Evolutionary conservation across 2,329 filamentous ascomycete genomes (phyloP), one percentile per base, ranked within the genome.

Genomic region (Sclerotinia borealis): DNA sequence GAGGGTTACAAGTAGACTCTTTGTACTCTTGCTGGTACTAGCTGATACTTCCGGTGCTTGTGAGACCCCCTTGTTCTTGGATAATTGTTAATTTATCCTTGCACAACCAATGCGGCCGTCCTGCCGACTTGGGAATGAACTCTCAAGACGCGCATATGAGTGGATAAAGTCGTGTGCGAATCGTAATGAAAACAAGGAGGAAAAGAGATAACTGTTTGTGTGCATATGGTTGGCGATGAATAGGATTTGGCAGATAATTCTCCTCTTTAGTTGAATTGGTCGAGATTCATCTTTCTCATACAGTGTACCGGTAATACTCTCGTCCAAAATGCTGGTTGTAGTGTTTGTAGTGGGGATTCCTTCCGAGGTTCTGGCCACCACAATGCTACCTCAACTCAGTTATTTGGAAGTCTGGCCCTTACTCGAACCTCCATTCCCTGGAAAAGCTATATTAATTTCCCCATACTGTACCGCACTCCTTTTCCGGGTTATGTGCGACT

Each of bases 81-180:
- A 43, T 36, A 45, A 61, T 61, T 31, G 47, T 43, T 47, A 52
- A 55, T 36, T 55, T 61, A 61, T 54, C 59, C 59, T 61, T 61
- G 59, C 37, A 45, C 48, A 34, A 54, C 59, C 39, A 52, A 61
- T 61, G 59, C 59, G 59, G 59, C 49, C 49, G 39, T 61, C 36
- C 49, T 61, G 48, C 59, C 59, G 59, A 61, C 45, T 50, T 60
- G 25, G 58, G 58, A 22, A 49, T 50, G 31, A 50, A 41, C n/a
- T 19, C 15, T 37, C 47, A 31, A 43, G 48, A 43, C 59, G 49
- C 49, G 59, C 59, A 61, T 55, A 34, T 55, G 59, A 55, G 48
- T 61, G 59, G 49, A 54, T 61, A 61, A 55, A 61, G 50, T 43
- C n/a, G 27, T 45, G 19, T 19, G 19, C 39, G 29, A 58, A 17